Percentiles rank a stretch among this genome's conserved stretches.
Conservation (phyloP, 495 filamentous ascomycete species). For the Lasiosphaeria ovina region DNA sequence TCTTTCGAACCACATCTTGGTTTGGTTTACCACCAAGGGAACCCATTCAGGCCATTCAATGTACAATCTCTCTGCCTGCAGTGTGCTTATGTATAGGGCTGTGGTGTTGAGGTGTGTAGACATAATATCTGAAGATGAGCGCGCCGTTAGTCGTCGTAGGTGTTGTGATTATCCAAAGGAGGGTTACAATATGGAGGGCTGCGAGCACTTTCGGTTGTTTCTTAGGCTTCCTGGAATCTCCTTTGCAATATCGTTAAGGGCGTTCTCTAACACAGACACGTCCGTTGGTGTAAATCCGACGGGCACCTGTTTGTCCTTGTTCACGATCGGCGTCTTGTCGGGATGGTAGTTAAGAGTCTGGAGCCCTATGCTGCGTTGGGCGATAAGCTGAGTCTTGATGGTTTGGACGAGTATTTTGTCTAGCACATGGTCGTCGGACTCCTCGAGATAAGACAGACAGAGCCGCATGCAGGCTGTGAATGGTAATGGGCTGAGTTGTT, state of each 20-base stretch:
- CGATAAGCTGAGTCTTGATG: slow-evolving; percentile 39
- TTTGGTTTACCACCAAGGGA: slow-evolving; percentile 28
- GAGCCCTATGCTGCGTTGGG: slow-evolving; percentile 34
- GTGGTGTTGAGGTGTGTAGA: slow-evolving; percentile 3
- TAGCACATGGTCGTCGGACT: slow-evolving; percentile 29
- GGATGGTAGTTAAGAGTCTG: slow-evolving; percentile 5
- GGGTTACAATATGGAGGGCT: too few species aligned
- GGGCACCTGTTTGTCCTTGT: background rate
- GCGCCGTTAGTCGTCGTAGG: background rate
- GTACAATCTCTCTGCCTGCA: background rate
- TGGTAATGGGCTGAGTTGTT: slow-evolving; percentile 30
- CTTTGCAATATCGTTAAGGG: slow-evolving; percentile 27
- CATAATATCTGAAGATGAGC: background rate
- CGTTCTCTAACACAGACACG: slow-evolving; percentile 30
- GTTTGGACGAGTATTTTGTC: slow-evolving; percentile 34
- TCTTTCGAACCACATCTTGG: slow-evolving; percentile 38
- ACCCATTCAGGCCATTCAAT: slow-evolving; percentile 21
- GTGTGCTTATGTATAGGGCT: slow-evolving; percentile 24
- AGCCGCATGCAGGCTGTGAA: slow-evolving; percentile 38
- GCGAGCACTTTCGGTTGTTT: background rate
- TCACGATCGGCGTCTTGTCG: slow-evolving; percentile 8
- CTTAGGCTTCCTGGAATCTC: slow-evolving; percentile 18
- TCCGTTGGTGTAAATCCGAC: slow-evolving; percentile 24
- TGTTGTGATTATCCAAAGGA: too few species aligned
- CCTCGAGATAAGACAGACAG: slow-evolving; percentile 35